phyloP scores from a whole-genome alignment of 148 eudicot genomes.

The Tetragonia tetragonoides region DNA sequence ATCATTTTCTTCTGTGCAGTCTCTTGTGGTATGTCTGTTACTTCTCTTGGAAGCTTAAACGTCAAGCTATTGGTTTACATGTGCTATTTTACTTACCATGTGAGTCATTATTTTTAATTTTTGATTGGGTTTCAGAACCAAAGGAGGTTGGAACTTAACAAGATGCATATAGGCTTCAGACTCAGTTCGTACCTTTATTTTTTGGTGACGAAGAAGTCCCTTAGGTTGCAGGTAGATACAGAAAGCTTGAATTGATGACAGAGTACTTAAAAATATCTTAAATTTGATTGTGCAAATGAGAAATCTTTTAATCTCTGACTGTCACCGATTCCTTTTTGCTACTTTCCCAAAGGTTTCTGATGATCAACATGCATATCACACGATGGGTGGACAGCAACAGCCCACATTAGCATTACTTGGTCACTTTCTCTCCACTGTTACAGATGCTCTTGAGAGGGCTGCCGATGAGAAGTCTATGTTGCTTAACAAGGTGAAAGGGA shows the following conservation, averaged over 20 bases:
- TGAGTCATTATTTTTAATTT: not conserved
- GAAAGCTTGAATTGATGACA: not conserved
- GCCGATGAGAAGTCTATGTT: slow-evolving; percentile 75
- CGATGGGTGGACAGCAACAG: slow-evolving; percentile 57
- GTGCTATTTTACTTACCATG: not conserved
- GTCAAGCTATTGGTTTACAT: not conserved
- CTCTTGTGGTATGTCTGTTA: slow-evolving; percentile 49
- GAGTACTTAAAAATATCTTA: not conserved
- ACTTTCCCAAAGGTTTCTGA: slow-evolving; percentile 51
- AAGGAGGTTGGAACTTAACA: slow-evolving; percentile 65
- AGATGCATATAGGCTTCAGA: slow-evolving; percentile 70
- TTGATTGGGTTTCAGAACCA: slow-evolving; percentile 44
- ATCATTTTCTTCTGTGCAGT: slow-evolving; percentile 36
- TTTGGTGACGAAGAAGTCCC: slow-evolving; percentile 69
- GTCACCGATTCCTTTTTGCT: not conserved
- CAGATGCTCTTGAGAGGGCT: slow-evolving; percentile 78
- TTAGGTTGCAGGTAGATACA: slow-evolving; percentile 65
- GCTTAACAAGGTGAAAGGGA: slow-evolving; percentile 66
- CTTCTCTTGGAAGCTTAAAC: not conserved
- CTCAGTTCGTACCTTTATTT: slow-evolving; percentile 90
- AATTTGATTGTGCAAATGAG: not conserved
- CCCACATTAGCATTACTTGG: slow-evolving; percentile 66
- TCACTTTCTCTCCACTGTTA: slow-evolving; percentile 52
- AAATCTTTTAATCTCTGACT: not conserved
- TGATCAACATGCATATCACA: slow-evolving; percentile 40